Base-by-base conservation (phyloP, 176 grass and related monocot species). In the Carex scoparia region DNA sequence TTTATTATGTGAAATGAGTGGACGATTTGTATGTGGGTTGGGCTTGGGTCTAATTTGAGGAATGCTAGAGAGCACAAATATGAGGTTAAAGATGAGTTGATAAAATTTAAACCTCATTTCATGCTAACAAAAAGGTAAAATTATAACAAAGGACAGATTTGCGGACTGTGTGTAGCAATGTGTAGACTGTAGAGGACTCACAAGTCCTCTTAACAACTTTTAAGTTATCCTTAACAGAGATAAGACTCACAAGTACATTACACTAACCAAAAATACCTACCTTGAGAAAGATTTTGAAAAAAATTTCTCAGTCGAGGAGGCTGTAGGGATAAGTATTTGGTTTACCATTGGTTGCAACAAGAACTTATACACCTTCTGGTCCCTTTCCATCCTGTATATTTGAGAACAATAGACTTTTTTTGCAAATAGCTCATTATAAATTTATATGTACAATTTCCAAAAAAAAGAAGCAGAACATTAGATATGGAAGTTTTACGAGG, bases 261-360 rank as follows among this genome's bases (percentile, higher is more conserved):
- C 10, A 49, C 48, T 49, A 49, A 49, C 48, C 48, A 49, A 49
- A 49, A 9, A 81, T 58, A 73, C 12, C 44, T 85, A 95, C 94
- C 84, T 96, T 84, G 0, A 96, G 81, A 73, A 96, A 96, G 38
- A 76, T 89, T 12, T 89, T 55, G 12, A 86, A 96, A 85, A 86
- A 96, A 85, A 91, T 90, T 84, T 88, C 87, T 86, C 85, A 84
- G 23, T 90, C 81, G 7, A 93, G 89, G 16, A 86, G 80, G 13
- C 87, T 93, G 40, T 88, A 77, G 61, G 35, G 58, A 89, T 93
- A 84, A 79, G 12, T 79, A 65, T 91, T 93, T 66, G 87, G 87
- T 87, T 91, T 96, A 81, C 89, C 94, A 46, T 85, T 91, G 57
- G 54, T 80, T 12, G 84, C 91, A 63, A 93, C 91, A 82, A 86